A percentile compares a stretch with the other conserved stretches of the same genome.
These are phyloP conservation scores for Fusarium annulatum DNA, from an alignment of 2,329 filamentous ascomycete species.

Conservation along the genomic window DNA sequence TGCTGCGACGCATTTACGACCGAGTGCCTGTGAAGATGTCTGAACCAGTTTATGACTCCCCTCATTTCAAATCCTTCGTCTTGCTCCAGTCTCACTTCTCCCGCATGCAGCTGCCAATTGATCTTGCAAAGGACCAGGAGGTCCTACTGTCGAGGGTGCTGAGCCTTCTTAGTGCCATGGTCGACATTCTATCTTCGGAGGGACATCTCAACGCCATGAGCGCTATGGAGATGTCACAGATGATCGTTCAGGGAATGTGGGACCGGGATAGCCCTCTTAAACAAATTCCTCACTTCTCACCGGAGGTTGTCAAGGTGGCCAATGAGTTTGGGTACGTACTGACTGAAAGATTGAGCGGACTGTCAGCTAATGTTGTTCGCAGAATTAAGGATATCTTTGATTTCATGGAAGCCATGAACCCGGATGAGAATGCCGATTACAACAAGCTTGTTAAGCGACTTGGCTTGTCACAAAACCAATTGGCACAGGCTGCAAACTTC, in stretches of 20 bases:
- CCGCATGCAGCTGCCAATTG: constrained; percentile 94
- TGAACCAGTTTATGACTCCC: constrained; percentile 86
- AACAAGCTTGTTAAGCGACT: constrained; percentile 80
- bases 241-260: constrained; percentile 99
- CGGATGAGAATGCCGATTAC: constrained; percentile 89
- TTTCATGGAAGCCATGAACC: constrained; percentile 99
- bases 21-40: constrained; percentile 95
- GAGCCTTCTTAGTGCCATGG: constrained; percentile 88
- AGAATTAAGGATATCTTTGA: constrained; percentile 94
- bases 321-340: constrained; percentile 76
- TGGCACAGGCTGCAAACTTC: constrained; percentile 91
- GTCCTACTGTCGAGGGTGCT: constrained; percentile 85
- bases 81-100: constrained; percentile 97
- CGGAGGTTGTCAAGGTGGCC: constrained; percentile 83
- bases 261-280: constrained; percentile 96
- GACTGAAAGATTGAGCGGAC: background rate
- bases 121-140: constrained; percentile 96
- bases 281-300: constrained; percentile 95
- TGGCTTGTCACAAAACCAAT: constrained; percentile 81
- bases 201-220: constrained; percentile 97
- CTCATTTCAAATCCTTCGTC: constrained; percentile 98
- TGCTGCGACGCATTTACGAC: constrained; percentile 93
- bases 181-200: constrained; percentile 95
- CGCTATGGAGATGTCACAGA: constrained; percentile 99
- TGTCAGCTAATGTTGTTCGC: constrained; percentile 48